These are phyloP conservation scores for Elsinoe arachidis DNA, from an alignment of 2,329 filamentous ascomycete genomes.

Conservation along the genomic window DNA sequence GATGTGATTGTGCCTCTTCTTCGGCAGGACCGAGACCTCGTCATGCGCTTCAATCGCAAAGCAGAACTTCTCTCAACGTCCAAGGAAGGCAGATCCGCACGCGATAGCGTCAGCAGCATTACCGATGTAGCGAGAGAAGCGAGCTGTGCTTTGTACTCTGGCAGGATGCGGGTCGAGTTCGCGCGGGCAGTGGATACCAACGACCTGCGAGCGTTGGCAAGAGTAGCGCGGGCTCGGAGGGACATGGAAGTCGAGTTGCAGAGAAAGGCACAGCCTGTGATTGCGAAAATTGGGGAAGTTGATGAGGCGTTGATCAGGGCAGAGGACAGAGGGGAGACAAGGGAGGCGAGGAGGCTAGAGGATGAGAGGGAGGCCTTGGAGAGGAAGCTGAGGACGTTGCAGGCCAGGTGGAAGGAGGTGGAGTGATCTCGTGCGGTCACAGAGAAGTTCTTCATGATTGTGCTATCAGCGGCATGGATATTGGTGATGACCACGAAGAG, in stretches of 20 bases:
- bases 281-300: constrained; percentile 38
- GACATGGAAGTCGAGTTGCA: constrained; percentile 53
- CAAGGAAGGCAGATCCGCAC: constrained; percentile 32
- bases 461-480: neutral
- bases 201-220: constrained; percentile 58
- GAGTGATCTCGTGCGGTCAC: constrained; percentile 27
- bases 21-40: constrained; percentile 46
- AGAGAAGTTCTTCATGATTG: neutral
- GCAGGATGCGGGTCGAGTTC: constrained; percentile 69
- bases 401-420: constrained; percentile 45
- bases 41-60: constrained; percentile 56
- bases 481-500: neutral
- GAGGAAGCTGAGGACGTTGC: constrained; percentile 40
- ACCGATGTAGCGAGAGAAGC: constrained; percentile 7
- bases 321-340: constrained; percentile 34
- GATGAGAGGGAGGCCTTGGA: constrained; percentile 52
- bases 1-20: constrained; percentile 66
- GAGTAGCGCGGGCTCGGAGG: constrained; percentile 49
- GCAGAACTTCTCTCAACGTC: constrained; percentile 47
- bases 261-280: constrained; percentile 11
- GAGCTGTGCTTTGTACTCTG: constrained; percentile 72
- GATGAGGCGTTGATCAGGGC: constrained; percentile 17
- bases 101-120: constrained; percentile 28
- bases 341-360: constrained; percentile 36
- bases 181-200: constrained; percentile 54